Percentiles rank a stretch among this genome's conserved stretches.
phyloP scores from a whole-genome alignment of 371 early-diverging fungal species.

The Sporodiniella umbellata region DNA sequence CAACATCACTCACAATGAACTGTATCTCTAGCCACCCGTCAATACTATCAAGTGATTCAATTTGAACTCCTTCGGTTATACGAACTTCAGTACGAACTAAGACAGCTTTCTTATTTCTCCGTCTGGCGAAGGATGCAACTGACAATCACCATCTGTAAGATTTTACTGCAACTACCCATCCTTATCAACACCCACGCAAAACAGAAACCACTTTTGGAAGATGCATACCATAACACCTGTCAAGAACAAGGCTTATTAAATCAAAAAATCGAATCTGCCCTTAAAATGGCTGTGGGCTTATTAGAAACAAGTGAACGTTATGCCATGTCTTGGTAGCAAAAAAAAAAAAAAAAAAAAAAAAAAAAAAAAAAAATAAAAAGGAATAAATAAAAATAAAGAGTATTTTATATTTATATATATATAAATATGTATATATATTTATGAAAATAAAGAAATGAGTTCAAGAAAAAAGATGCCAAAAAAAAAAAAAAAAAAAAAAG shows the following conservation, averaged over 20 bases:
- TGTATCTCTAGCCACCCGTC: constrained; percentile 45
- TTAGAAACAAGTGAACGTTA: constrained; percentile 56
- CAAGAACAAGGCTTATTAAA: constrained; percentile 35
- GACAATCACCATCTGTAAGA: constrained; percentile 55
- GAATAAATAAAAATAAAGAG: neutral
- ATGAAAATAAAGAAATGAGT: neutral
- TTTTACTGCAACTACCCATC: constrained; percentile 57
- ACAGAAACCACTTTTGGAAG: constrained; percentile 26
- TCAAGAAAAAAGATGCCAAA: neutral
- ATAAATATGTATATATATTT: too few relatives aligned
- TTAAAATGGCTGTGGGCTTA: constrained; percentile 50
- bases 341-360: neutral
- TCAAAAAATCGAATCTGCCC: constrained; percentile 51
- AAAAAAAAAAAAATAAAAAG: neutral
- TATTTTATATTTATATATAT: too few relatives aligned
- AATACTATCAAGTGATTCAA: constrained; percentile 60
- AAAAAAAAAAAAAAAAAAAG: neutral
- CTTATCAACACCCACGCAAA: constrained; percentile 48
- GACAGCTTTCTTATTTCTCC: constrained; percentile 55
- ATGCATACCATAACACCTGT: constrained; percentile 9
- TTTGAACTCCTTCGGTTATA: constrained; percentile 59
- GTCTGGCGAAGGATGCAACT: constrained; percentile 56
- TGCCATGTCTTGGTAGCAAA: constrained; percentile 25
- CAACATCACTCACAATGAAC: neutral
- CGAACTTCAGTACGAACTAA: constrained; percentile 60